phyloP scores from a whole-genome alignment of 2,329 filamentous ascomycete genomes.

The Aspergillus pseudoviridinutans region DNA sequence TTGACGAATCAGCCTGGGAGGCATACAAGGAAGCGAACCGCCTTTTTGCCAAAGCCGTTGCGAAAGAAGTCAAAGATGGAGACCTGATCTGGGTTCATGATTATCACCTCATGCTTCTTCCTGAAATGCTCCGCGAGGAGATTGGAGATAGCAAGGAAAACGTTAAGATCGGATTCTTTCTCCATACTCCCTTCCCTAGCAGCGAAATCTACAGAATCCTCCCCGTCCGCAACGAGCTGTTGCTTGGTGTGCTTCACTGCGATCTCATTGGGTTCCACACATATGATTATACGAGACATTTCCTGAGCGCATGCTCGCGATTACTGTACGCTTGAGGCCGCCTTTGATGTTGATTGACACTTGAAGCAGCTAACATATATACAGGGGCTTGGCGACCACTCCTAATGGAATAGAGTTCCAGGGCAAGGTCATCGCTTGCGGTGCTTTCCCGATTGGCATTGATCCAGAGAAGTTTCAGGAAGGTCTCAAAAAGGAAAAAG shows the following conservation, averaged over 20 bases:
- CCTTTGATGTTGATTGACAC: not conserved
- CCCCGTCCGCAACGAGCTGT: constrained; percentile 79
- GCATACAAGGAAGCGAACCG: constrained; percentile 89
- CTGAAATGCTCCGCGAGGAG: constrained; percentile 86
- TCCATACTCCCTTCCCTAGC: constrained; percentile 92
- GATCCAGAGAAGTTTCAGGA: constrained; percentile 95
- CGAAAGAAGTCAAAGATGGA: constrained; percentile 79
- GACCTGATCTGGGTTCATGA: constrained; percentile 96
- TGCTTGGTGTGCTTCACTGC: constrained; percentile 80
- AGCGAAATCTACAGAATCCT: constrained; percentile 93
- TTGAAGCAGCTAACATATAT: constrained; percentile 11
- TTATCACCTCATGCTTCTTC: constrained; percentile 92
- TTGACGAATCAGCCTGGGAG: constrained; percentile 86
- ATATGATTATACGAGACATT: constrained; percentile 92
- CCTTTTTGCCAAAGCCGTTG: constrained; percentile 80
- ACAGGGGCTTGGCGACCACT: constrained; percentile 60
- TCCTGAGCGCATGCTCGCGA: constrained; percentile 90
- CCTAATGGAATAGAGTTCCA: constrained; percentile 92
- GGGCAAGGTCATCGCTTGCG: constrained; percentile 82
- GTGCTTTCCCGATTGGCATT: constrained; percentile 96
- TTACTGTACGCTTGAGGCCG: constrained; percentile 61
- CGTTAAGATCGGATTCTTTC: constrained; percentile 93
- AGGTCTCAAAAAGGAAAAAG: constrained; percentile 76
- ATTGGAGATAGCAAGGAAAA: constrained; percentile 76
- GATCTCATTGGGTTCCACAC: constrained; percentile 95